Conservation (phyloP, 441 rosid species). For the Pelargonium citronellum region DNA sequence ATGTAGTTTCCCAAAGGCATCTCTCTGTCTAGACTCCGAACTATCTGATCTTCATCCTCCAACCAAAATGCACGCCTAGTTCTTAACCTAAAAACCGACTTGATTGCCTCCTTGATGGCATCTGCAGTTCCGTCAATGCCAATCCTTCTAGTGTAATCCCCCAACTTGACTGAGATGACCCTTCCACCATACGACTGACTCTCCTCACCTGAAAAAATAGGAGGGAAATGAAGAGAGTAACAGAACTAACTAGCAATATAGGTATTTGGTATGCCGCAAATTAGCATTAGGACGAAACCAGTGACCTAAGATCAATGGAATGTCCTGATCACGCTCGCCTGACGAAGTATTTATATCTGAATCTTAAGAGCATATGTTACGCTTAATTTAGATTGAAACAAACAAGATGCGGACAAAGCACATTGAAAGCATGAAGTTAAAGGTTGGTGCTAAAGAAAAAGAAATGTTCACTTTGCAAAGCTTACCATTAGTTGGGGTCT, state of each 20-base stretch:
- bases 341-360: too few relatives aligned
- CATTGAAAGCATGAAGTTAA: not conserved
- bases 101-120: constrained; percentile 86
- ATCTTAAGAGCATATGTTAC: too few relatives aligned
- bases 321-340: too few relatives aligned
- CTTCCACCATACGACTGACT: constrained; percentile 65
- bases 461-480: constrained; percentile 13
- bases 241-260: not conserved
- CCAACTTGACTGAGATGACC: constrained; percentile 81
- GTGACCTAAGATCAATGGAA: too few relatives aligned
- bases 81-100: constrained; percentile 74
- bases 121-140: constrained; percentile 84
- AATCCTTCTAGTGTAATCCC: constrained; percentile 80
- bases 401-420: not conserved
- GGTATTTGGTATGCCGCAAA: not conserved
- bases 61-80: constrained; percentile 87
- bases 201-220: constrained; percentile 35
- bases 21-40: constrained; percentile 78
- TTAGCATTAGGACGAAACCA: not conserved
- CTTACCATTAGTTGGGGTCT: constrained; percentile 74
- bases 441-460: not conserved
- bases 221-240: not conserved
- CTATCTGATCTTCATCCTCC: constrained; percentile 87
- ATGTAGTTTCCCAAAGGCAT: constrained; percentile 87
- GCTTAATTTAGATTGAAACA: too few relatives aligned